A percentile compares a stretch with the other conserved stretches of the same genome.
Evolutionary conservation across 495 filamentous ascomycete species (phyloP).

Genomic region (Tuber melanosporum): DNA sequence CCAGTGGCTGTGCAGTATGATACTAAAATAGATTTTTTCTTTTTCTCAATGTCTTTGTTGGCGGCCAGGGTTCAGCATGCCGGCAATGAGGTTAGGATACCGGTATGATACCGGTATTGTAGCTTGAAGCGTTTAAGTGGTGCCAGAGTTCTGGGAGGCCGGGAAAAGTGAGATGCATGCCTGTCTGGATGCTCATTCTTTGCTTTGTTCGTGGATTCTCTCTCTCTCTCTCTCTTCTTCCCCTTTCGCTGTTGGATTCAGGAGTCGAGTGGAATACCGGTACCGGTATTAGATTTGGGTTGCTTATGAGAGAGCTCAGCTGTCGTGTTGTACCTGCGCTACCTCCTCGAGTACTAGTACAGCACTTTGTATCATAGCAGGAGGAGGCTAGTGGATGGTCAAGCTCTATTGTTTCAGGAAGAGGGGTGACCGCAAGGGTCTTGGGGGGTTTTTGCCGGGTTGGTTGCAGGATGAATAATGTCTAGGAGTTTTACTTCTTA

Average conservation of each 20-base stretch:
- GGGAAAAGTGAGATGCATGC: no score
- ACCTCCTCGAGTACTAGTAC: not conserved
- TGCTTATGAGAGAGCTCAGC: not conserved
- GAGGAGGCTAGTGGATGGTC: not conserved
- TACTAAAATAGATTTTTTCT: not conserved
- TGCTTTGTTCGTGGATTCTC: constrained; percentile 3
- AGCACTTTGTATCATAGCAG: not conserved
- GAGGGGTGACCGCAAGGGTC: not conserved
- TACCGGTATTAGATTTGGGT: not conserved
- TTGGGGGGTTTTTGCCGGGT: not conserved
- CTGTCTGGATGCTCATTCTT: not conserved
- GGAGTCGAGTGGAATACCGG: not conserved
- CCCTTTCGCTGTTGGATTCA: not conserved
- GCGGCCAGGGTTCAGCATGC: not conserved
- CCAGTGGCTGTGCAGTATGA: not conserved
- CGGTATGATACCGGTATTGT: not conserved
- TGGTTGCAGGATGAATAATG: not conserved
- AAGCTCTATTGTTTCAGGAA: not conserved
- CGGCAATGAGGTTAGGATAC: no score
- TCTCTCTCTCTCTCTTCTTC: no score
- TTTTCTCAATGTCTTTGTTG: not conserved
- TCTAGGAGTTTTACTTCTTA: not conserved
- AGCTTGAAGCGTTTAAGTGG: not conserved
- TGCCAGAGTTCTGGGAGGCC: no score
- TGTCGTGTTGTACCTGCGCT: not conserved